Percentiles rank a stretch among this genome's conserved stretches.
phyloP scores from a whole-genome alignment of 768 basidiomycete genomes.

The Amanita exitialis region DNA sequence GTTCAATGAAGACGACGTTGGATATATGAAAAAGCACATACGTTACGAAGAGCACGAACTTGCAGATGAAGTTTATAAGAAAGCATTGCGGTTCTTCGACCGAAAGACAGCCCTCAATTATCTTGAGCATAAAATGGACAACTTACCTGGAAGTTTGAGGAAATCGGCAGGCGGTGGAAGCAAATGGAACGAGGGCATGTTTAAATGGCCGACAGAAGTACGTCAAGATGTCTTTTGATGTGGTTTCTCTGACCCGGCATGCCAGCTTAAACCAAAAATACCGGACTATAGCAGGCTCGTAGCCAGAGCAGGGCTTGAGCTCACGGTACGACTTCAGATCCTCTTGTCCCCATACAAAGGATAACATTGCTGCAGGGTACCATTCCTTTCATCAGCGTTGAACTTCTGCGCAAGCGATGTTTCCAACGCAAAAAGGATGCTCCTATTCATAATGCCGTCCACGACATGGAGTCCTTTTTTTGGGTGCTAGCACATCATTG shows the following conservation, averaged over 20 bases:
- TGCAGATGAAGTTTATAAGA: too few species aligned
- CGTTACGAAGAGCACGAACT: too few species aligned
- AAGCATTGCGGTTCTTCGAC: too few species aligned
- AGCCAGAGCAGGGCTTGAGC: too few species aligned
- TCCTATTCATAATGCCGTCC: constrained; percentile 6
- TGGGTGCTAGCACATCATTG: constrained; percentile 13
- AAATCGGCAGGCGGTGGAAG: neutral
- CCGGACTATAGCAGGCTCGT: too few species aligned
- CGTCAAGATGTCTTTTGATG: neutral
- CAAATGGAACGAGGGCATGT: neutral
- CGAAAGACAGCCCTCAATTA: too few species aligned
- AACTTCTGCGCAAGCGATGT: neutral
- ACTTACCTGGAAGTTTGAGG: too few species aligned
- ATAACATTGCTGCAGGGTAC: neutral
- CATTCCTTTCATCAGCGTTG: neutral
- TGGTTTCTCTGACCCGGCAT: neutral
- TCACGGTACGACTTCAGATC: neutral
- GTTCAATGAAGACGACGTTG: neutral
- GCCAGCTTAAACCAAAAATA: neutral
- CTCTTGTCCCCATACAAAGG: neutral
- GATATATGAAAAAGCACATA: neutral
- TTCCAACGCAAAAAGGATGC: neutral
- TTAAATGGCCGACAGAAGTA: neutral
- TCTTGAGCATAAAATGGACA: too few species aligned
- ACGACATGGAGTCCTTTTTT: constrained; percentile 15